Conservation (phyloP, 768 basidiomycete genomes). For the Leccinum disarticulatum region DNA sequence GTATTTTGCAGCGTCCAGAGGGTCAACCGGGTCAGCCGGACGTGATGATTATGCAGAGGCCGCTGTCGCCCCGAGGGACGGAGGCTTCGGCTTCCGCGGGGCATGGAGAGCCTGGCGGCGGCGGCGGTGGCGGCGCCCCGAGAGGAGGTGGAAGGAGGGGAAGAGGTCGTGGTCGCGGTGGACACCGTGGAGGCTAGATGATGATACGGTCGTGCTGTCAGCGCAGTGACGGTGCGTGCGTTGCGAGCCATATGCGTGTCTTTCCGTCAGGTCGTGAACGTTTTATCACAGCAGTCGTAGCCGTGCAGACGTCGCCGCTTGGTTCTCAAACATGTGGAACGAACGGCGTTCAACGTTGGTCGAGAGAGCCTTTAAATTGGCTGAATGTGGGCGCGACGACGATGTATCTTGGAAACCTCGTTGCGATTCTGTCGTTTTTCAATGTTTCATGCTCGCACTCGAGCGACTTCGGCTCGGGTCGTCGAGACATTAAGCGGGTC, state of each 20-base stretch:
- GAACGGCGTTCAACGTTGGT: too few relatives aligned
- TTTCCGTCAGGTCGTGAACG: not conserved
- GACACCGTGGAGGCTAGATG: constrained; percentile 27
- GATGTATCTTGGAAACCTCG: not conserved
- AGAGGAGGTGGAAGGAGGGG: constrained; percentile 30
- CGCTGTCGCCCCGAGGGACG: constrained; percentile 13
- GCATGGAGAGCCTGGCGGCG: not conserved
- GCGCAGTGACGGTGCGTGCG: not conserved
- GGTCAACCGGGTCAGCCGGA: constrained; percentile 5
- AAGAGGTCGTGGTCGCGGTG: constrained; percentile 34
- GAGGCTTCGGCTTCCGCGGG: constrained; percentile 6
- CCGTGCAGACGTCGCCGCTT: not conserved
- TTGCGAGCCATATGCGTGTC: not conserved
- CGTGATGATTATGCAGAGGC: constrained; percentile 10
- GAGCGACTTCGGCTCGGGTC: not conserved
- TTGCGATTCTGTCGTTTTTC: not conserved
- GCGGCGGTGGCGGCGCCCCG: constrained; percentile 7
- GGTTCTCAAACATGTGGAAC: not conserved
- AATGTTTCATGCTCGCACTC: not conserved
- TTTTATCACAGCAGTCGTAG: not conserved
- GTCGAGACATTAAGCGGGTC: not conserved
- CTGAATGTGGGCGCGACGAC: too few relatives aligned
- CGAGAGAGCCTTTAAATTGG: too few relatives aligned
- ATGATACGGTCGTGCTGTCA: not conserved
- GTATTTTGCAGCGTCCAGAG: constrained; percentile 29